Evolutionary conservation across 345 rosid species (phyloP).

Genomic region (Dipteronia sinensis): DNA sequence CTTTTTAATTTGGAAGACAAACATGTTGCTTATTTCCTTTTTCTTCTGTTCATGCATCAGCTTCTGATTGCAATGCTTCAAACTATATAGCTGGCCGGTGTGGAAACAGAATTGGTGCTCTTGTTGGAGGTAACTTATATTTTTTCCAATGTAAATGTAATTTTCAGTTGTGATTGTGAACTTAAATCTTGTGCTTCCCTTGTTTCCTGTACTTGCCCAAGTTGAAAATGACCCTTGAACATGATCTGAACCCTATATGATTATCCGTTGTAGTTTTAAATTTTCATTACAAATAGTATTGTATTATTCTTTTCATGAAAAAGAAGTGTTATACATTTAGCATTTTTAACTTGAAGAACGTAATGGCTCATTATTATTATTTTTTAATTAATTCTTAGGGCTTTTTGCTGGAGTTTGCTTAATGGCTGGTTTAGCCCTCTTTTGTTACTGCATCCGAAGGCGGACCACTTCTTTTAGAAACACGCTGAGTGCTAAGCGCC

Average conservation of each 20-base stretch:
- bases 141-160: background rate
- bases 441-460: slow-evolving; percentile 44
- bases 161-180: background rate
- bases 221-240: background rate
- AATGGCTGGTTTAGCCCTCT: slow-evolving; percentile 41
- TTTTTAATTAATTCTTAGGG: slow-evolving; percentile 42
- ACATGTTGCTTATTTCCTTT: slow-evolving; percentile 20
- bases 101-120: slow-evolving; percentile 41
- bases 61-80: slow-evolving; percentile 42
- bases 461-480: slow-evolving; percentile 47
- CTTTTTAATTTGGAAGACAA: background rate
- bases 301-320: background rate
- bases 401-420: slow-evolving; percentile 58
- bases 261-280: background rate
- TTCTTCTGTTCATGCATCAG: slow-evolving; percentile 20
- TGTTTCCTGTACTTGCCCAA: background rate
- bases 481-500: slow-evolving; percentile 68
- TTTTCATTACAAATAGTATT: background rate
- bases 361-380: background rate
- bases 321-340: background rate
- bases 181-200: background rate
- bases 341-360: background rate
- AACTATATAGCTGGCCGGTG: slow-evolving; percentile 45
- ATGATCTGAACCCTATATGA: background rate
- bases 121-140: slow-evolving; percentile 67